Evolutionary conservation across 305 asterid genomes (phyloP), one percentile per base, ranked within the genome.

Genomic region (Fraxinus dipetala): DNA sequence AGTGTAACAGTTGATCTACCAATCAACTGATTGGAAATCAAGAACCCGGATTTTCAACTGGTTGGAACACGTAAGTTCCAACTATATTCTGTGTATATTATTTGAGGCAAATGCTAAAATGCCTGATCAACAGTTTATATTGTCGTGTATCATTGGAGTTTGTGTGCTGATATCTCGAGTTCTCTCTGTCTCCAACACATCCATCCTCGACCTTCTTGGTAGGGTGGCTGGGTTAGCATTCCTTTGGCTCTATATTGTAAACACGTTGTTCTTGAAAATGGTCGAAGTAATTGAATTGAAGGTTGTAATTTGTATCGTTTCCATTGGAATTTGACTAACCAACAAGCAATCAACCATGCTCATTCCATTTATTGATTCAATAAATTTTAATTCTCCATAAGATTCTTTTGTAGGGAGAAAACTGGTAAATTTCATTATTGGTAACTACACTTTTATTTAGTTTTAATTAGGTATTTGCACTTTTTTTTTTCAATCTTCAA

Each of bases 71-170:
- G 5, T 13, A 3, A 45, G 35, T 48, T 80, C 82, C 79, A 61
- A 40, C 34, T 4, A 51, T 65, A 59, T 43, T 24, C 31, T 20
- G 54, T 83, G 84, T 34, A 51, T 22, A 80, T 77, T 61, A 56
- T 76, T 26, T 11, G 32, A 26, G 72, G 34, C 72, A 63, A 63
- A 67, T 28, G 73, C 36, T 24, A 2, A 26, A 67, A 4, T 11
- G 10, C 28, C 73, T 4, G 34, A 28, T 26, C n/a, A 67, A 67
- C 73, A 9, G 73, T 24, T 13, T 0, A 67, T 28, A 10, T 65
- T 24, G 14, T 65, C n/a, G 18, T 65, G 73, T 0, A 26, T 65
- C 9, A 16, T 4, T 4, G 8, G 20, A 51, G 61, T 16, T 51
- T 51, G 20, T 16, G 20, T 51, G 20, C 22, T 51, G 22, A 14